Conservation (phyloP, 345 rosid species). For the Arabis alpina region DNA sequence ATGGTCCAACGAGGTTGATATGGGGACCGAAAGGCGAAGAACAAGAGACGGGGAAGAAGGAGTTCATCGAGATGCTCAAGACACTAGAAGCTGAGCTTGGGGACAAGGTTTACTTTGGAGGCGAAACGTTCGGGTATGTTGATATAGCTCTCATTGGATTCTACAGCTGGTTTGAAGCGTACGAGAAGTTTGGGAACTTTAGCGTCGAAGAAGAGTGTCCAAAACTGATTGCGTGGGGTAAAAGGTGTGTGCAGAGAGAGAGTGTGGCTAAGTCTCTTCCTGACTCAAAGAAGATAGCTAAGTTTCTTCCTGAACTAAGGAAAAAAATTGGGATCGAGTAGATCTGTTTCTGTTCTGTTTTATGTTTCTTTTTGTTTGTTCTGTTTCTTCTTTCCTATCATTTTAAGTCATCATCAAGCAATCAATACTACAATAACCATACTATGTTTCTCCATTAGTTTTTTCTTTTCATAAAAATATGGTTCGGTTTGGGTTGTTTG, state of each 20-base stretch:
- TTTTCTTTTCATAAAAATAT: too few relatives aligned
- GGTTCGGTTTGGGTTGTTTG: too few relatives aligned
- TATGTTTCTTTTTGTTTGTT: too few relatives aligned
- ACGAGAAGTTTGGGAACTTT: slow-evolving; percentile 28
- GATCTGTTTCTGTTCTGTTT: neutral
- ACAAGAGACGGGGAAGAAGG: slow-evolving; percentile 16
- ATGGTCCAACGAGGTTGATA: neutral
- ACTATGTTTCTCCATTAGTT: too few relatives aligned
- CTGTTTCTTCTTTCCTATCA: too few relatives aligned
- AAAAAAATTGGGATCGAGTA: slow-evolving; percentile 17
- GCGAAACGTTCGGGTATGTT: slow-evolving; percentile 27
- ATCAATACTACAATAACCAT: too few relatives aligned
- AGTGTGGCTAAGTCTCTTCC: slow-evolving; percentile 22
- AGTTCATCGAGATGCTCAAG: slow-evolving; percentile 27
- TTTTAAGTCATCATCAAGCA: too few relatives aligned
- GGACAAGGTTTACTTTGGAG: slow-evolving; percentile 29
- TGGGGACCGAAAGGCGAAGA: slow-evolving; percentile 17
- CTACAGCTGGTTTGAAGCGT: slow-evolving; percentile 24
- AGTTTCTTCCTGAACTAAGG: neutral
- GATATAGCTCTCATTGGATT: slow-evolving; percentile 31
- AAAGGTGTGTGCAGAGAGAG: slow-evolving; percentile 29
- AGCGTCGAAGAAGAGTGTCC: slow-evolving; percentile 23
- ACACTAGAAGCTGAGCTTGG: slow-evolving; percentile 31
- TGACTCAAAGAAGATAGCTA: slow-evolving; percentile 10
- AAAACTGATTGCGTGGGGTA: slow-evolving; percentile 11